These are phyloP conservation scores for Neurospora pannonica DNA, from an alignment of 495 filamentous ascomycete genomes.

Conservation along the genomic window DNA sequence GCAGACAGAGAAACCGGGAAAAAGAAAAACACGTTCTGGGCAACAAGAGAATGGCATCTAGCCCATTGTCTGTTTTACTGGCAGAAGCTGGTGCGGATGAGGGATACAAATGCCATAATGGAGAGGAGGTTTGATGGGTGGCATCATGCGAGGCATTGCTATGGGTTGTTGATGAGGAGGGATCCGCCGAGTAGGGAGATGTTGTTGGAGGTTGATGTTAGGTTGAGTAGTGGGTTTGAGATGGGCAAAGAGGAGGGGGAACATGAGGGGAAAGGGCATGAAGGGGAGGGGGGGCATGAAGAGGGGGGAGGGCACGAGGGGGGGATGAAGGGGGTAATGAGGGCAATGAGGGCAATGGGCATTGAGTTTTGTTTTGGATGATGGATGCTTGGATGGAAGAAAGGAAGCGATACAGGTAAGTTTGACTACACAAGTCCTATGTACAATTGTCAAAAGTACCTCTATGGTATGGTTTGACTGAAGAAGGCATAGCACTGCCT, in stretches of 20 bases:
- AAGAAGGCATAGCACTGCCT: too few species aligned
- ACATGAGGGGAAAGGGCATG: constrained; percentile 6
- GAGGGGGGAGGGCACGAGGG: not conserved
- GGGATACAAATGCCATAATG: constrained; percentile 2
- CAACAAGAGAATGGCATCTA: constrained; percentile 5
- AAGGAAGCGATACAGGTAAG: not conserved
- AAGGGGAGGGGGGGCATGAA: not conserved
- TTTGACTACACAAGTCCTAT: not conserved
- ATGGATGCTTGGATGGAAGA: not conserved
- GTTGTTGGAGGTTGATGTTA: constrained; percentile 7
- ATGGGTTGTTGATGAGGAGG: constrained; percentile 2
- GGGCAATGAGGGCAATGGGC: too few species aligned
- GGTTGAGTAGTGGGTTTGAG: constrained; percentile 5
- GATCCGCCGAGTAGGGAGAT: not conserved
- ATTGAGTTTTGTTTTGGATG: not conserved
- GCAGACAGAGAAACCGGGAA: too few species aligned
- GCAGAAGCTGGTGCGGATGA: constrained; percentile 8
- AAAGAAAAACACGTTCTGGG: too few species aligned
- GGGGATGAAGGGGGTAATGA: too few species aligned
- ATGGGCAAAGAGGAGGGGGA: not conserved
- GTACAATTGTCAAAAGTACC: too few species aligned
- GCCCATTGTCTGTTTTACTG: constrained; percentile 13
- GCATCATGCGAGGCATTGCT: constrained; percentile 5
- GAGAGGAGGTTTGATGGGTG: constrained; percentile 10
- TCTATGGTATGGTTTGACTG: too few species aligned